A percentile compares a stretch with the other conserved stretches of the same genome.
Conservation (phyloP, 2,329 filamentous ascomycete genomes). For the Penicillium sp. region DNA sequence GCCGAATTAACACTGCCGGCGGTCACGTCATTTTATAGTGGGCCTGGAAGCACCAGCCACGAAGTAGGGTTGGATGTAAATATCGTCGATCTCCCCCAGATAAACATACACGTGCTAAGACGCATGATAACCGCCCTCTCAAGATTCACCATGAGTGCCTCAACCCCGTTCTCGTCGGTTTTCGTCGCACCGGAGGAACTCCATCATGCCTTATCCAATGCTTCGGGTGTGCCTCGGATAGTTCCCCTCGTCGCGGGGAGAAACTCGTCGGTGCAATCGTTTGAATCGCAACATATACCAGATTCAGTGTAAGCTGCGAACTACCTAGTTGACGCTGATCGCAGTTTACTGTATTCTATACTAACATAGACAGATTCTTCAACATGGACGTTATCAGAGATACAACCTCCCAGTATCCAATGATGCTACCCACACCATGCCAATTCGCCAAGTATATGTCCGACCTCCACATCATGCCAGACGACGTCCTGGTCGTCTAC, state of each 20-base stretch:
- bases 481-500: slow-evolving; percentile 28
- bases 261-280: slow-evolving; percentile 1
- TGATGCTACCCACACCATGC: slow-evolving; percentile 29
- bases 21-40: too few relatives aligned
- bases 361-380: slow-evolving; percentile 26
- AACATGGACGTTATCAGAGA: slow-evolving; percentile 30
- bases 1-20: too few relatives aligned
- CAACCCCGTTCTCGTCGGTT: not conserved
- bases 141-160: not conserved
- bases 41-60: not conserved
- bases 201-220: not conserved
- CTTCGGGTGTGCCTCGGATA: not conserved
- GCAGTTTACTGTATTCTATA: too few relatives aligned
- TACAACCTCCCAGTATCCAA: slow-evolving; percentile 25
- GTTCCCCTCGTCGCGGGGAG: slow-evolving; percentile 7
- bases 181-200: slow-evolving; percentile 5
- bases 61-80: not conserved
- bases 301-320: slow-evolving; percentile 2
- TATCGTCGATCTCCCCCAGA: not conserved
- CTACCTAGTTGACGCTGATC: not conserved
- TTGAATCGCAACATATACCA: slow-evolving; percentile 9
- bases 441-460: slow-evolving; percentile 25
- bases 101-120: not conserved
- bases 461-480: not conserved
- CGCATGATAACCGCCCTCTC: not conserved